phyloP scores from a whole-genome alignment of 192 early-diverging fungal genomes.

The Coemansia brasiliensis region DNA sequence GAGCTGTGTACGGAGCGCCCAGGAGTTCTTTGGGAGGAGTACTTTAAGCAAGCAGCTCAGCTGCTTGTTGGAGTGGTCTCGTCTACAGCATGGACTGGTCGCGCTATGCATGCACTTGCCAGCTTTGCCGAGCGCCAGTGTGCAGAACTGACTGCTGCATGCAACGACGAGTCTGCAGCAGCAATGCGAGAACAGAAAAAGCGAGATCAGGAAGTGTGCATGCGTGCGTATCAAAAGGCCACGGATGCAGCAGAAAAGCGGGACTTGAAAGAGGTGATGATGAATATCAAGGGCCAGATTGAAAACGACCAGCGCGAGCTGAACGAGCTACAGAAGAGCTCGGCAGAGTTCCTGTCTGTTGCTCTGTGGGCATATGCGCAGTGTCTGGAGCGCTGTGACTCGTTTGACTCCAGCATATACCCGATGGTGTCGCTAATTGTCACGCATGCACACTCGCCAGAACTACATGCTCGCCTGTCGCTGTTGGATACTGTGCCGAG shows the following conservation, averaged over 20 bases:
- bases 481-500: constrained; percentile 36
- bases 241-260: constrained; percentile 8
- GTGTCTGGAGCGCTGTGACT: constrained; percentile 33
- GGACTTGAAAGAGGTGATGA: constrained; percentile 26
- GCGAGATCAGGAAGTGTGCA: constrained; percentile 41
- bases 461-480: constrained; percentile 22
- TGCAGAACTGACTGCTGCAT: constrained; percentile 28
- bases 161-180: constrained; percentile 33
- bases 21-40: constrained; percentile 46
- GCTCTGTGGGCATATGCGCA: constrained; percentile 45
- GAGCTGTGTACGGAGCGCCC: constrained; percentile 43
- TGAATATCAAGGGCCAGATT: constrained; percentile 40
- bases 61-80: constrained; percentile 25
- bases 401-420: constrained; percentile 44
- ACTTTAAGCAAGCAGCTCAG: constrained; percentile 41
- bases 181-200: constrained; percentile 49
- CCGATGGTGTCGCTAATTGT: constrained; percentile 43
- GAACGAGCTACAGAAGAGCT: constrained; percentile 18
- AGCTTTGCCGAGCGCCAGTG: constrained; percentile 50
- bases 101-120: constrained; percentile 44
- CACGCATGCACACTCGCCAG: constrained; percentile 34
- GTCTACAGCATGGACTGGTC: constrained; percentile 46
- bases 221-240: constrained; percentile 19
- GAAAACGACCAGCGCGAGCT: constrained; percentile 40
- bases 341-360: constrained; percentile 39